Base-by-base conservation (phyloP, 805 yeast genomes). In the Candida nanaspora region DNA sequence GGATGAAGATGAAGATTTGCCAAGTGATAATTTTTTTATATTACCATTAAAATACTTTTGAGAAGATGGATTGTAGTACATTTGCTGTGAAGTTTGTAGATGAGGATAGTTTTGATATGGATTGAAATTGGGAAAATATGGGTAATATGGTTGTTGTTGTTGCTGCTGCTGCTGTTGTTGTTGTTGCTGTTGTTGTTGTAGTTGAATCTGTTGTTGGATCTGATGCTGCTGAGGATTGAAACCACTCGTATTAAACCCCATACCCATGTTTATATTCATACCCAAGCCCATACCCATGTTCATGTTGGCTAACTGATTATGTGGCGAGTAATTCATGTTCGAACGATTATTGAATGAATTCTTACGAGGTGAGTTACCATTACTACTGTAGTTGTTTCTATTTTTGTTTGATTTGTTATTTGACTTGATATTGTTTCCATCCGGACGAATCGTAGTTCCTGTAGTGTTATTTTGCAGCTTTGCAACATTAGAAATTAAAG, bases 91-190 rank as follows among this genome's bases (percentile, higher is more conserved):
- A n/a, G n/a, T n/a, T n/a, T n/a, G n/a, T n/a, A n/a, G n/a, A n/a
- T 33, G 22, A 22, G 16, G 28, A 33, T 33, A 33, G 7, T 15
- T 15, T 6, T 21, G 19, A 33, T 33, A 33, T n/a, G n/a, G n/a
- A n/a, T n/a, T n/a, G n/a, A n/a, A n/a, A 6, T 33, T 15, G n/a
- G 22, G 34, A 19, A 44, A 43, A 31, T 50, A 49, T 4, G 57
- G 55, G 15, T 42, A 35, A 36, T 46, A 52, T 9, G n/a, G 22
- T 33, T 49, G 49, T 23, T 48, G 48, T 7, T 46, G 33, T 40
- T 33, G 16, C 21, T 33, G n/a, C 34, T 15, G 10, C 21, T 44
- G 39, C 44, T 48, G 32, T 39, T 40, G 21, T 35, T 42, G 22
- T 35, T 47, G 41, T 38, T 40, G 34, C 39, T 44, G 34, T 41